Conservation (phyloP, 352 stramenopile genomes). For the Phytophthora sp. region DNA sequence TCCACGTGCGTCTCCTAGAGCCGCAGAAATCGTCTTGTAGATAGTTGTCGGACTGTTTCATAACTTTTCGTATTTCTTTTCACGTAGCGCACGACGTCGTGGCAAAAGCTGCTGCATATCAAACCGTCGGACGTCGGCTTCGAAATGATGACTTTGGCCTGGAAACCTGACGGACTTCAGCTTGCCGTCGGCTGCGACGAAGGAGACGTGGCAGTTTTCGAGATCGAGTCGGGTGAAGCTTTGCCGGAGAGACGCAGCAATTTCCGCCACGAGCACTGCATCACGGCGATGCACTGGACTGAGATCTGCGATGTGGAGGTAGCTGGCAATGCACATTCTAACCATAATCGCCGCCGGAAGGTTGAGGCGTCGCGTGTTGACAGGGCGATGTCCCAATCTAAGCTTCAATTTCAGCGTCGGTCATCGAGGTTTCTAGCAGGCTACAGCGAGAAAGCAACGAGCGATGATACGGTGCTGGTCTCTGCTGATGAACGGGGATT, state of each 20-base stretch:
- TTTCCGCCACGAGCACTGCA: constrained; percentile 42
- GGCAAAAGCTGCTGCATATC: constrained; percentile 76
- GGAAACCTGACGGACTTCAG: constrained; percentile 68
- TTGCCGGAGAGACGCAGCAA: constrained; percentile 36
- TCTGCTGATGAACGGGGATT: constrained; percentile 48
- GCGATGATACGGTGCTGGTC: constrained; percentile 46
- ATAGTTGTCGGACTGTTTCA: not conserved
- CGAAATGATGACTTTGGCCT: constrained; percentile 59
- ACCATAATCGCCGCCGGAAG: constrained; percentile 11
- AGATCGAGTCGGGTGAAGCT: constrained; percentile 59
- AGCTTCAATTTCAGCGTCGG: constrained; percentile 40
- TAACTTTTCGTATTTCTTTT: not conserved
- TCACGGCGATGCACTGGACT: constrained; percentile 71
- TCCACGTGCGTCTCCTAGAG: constrained; percentile 64
- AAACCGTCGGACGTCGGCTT: constrained; percentile 65
- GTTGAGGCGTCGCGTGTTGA: not conserved
- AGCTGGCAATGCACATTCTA: not conserved
- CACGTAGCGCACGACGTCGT: constrained; percentile 82
- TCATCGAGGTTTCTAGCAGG: constrained; percentile 37
- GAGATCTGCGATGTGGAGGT: constrained; percentile 2
- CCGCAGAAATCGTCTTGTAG: not conserved
- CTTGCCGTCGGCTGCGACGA: constrained; percentile 74
- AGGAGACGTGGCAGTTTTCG: constrained; percentile 72
- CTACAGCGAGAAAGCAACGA: not conserved
- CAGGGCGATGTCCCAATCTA: constrained; percentile 18